Evolutionary conservation across 805 yeast species (phyloP).

Genomic region (Blastobotrys peoriensis): DNA sequence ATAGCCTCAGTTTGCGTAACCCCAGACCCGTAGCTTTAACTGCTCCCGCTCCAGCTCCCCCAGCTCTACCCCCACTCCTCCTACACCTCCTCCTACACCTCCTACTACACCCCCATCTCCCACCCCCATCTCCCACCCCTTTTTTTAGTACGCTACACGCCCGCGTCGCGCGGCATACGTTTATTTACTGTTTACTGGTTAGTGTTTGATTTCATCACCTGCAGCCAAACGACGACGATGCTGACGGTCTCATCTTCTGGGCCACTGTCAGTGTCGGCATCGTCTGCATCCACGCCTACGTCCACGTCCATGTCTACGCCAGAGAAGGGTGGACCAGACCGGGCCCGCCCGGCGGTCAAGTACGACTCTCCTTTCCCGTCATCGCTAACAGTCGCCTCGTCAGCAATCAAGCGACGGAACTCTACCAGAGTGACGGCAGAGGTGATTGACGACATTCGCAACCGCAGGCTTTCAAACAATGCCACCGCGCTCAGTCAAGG

Average conservation of each 20-base stretch:
- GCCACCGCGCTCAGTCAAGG: background rate
- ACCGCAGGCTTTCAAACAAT: slow-evolving; percentile 10
- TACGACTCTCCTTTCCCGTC: slow-evolving; percentile 9
- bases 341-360: background rate
- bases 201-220: no score
- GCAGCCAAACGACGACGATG: no score
- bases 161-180: background rate
- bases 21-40: no score
- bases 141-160: background rate
- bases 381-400: slow-evolving; percentile 14
- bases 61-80: background rate
- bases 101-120: background rate
- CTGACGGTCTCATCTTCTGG: no score
- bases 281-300: no score
- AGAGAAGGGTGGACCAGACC: no score
- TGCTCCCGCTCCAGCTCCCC: background rate
- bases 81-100: background rate
- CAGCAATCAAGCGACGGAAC: background rate
- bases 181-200: background rate
- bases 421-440: slow-evolving; percentile 13
- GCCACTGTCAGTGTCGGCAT: no score
- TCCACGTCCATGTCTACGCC: no score
- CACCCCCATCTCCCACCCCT: background rate
- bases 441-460: slow-evolving; percentile 13
- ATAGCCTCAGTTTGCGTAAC: no score